A percentile compares a stretch with the other conserved stretches of the same genome.
Evolutionary conservation across 106 monocot genomes (phyloP).

Genomic region (Agapanthus africanus): DNA sequence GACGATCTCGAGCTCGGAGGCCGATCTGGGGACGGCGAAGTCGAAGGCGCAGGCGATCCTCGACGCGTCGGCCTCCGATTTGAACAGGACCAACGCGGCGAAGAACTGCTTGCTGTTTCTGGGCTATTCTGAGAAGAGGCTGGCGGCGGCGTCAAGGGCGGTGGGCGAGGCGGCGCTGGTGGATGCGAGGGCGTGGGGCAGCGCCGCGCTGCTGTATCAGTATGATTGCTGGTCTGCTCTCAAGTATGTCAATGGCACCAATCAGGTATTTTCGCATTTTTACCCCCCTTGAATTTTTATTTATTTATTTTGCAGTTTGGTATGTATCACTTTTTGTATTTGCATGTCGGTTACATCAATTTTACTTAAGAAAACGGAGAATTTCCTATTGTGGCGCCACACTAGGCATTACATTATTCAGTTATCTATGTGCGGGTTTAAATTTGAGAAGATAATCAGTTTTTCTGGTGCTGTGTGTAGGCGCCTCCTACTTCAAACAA

Average conservation of each 20-base stretch:
- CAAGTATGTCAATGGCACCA: slow-evolving; percentile 56
- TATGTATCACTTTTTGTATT: too few relatives aligned
- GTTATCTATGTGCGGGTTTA: too few relatives aligned
- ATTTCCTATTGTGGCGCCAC: too few relatives aligned
- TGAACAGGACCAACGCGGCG: slow-evolving; percentile 62
- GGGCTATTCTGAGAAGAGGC: slow-evolving; percentile 34
- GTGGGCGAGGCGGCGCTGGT: background rate
- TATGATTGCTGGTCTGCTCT: slow-evolving; percentile 72
- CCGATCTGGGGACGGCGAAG: slow-evolving; percentile 15
- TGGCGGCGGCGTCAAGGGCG: slow-evolving; percentile 19
- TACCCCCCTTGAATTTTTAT: too few relatives aligned
- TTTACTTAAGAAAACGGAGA: too few relatives aligned
- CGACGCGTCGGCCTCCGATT: slow-evolving; percentile 28
- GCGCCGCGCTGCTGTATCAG: slow-evolving; percentile 68
- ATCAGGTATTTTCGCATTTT: slow-evolving; percentile 8
- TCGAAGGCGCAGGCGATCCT: slow-evolving; percentile 35
- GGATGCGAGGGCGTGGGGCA: slow-evolving; percentile 35
- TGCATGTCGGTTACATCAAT: too few relatives aligned
- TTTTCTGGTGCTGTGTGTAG: too few relatives aligned
- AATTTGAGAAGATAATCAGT: too few relatives aligned
- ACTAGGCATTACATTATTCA: too few relatives aligned
- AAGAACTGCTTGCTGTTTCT: slow-evolving; percentile 57
- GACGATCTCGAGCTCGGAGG: slow-evolving; percentile 9
- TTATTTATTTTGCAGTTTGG: too few relatives aligned
- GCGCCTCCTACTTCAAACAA: too few relatives aligned